Percentiles rank a stretch among this genome's conserved stretches.
Evolutionary conservation across 2,329 filamentous ascomycete genomes (phyloP).

Genomic region (Chaetothyriales sp.): DNA sequence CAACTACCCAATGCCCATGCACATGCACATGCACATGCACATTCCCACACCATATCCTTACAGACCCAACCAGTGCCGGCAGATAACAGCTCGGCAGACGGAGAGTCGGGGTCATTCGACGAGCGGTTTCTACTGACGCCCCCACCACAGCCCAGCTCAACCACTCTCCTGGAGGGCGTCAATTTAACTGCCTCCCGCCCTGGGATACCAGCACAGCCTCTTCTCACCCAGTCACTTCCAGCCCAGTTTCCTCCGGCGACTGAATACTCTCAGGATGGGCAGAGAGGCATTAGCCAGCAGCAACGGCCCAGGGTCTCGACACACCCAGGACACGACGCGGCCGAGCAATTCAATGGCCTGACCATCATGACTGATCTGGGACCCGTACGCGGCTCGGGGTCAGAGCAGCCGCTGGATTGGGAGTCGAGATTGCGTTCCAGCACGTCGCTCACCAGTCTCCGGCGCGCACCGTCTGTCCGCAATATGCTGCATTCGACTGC

Average conservation of each 20-base stretch:
- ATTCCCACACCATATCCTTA: not conserved
- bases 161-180: not conserved
- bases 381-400: conserved; percentile 7
- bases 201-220: conserved; percentile 7
- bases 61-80: not conserved
- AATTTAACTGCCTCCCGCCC: not conserved
- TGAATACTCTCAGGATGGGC: not conserved
- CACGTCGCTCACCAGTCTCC: conserved; percentile 29
- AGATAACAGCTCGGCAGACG: not conserved
- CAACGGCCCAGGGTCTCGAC: not conserved
- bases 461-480: conserved; percentile 32
- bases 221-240: conserved; percentile 6
- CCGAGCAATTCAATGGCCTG: conserved; percentile 13
- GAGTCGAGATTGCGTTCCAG: conserved; percentile 28
- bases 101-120: not conserved
- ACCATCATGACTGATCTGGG: conserved; percentile 16
- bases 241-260: conserved; percentile 6
- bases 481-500: conserved; percentile 28
- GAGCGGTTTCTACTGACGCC: not conserved
- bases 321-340: conserved; percentile 6
- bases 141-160: not conserved
- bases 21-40: not conserved
- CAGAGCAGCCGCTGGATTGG: conserved; percentile 11
- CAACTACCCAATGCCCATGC: not conserved
- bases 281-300: not conserved